These are phyloP conservation scores for Hamigera avellanea DNA, from an alignment of 495 filamentous ascomycete species.

Conservation along the genomic window DNA sequence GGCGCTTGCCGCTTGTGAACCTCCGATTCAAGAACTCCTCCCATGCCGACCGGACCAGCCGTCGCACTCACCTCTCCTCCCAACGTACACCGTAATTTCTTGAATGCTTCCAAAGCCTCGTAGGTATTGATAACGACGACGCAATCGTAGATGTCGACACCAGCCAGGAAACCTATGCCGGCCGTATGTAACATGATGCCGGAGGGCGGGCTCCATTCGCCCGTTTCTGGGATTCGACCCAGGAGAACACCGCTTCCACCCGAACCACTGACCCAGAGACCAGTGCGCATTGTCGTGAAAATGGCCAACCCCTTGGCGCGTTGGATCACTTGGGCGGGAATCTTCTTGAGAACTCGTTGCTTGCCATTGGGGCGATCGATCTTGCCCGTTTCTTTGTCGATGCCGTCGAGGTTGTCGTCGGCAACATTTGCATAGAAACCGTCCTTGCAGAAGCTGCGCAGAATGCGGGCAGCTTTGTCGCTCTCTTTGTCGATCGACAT, in stretches of 20 bases:
- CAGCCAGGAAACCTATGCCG: conserved; percentile 76
- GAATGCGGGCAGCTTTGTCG: conserved; percentile 72
- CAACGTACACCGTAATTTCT: conserved; percentile 61
- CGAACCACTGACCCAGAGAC: conserved; percentile 81
- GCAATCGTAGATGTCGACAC: conserved; percentile 89
- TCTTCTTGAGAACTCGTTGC: conserved; percentile 67
- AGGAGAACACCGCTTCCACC: conserved; percentile 71
- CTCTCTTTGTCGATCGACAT: conserved; percentile 68
- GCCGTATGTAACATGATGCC: conserved; percentile 82
- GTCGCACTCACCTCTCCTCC: conserved; percentile 68
- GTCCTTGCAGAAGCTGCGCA: conserved; percentile 70
- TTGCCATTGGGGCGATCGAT: conserved; percentile 50
- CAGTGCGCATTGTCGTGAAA: conserved; percentile 89
- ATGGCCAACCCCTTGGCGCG: conserved; percentile 80
- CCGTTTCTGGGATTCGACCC: conserved; percentile 61
- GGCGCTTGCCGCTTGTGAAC: conserved; percentile 57
- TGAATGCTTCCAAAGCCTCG: conserved; percentile 70
- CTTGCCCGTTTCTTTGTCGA: conserved; percentile 21
- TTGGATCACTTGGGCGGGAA: conserved; percentile 68
- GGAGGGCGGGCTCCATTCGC: conserved; percentile 80
- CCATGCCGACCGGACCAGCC: conserved; percentile 68
- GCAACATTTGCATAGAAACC: conserved; percentile 42
- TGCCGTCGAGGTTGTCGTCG: conserved; percentile 6
- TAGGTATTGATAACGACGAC: conserved; percentile 81
- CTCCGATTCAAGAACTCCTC: conserved; percentile 64